A percentile compares a stretch with the other conserved stretches of the same genome.
Evolutionary conservation across 768 basidiomycete species (phyloP).

Genomic region (Lactifluus hygrophoroides): DNA sequence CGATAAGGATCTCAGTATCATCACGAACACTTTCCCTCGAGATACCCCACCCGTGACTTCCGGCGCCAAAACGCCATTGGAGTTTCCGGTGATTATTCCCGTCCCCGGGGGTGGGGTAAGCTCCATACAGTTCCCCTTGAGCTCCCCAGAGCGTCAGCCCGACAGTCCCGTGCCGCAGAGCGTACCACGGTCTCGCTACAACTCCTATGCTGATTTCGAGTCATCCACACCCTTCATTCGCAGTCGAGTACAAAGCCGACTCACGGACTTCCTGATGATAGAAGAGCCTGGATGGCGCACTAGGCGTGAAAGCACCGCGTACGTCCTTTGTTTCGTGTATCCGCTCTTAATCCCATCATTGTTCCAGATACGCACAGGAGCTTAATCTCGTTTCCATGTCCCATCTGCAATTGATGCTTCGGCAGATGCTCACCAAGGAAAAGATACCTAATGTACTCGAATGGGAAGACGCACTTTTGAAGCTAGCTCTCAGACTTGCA

Average conservation of each 20-base stretch:
- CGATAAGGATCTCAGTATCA: conserved; percentile 49
- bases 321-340: conserved; percentile 27
- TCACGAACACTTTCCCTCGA: conserved; percentile 34
- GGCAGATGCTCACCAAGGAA: conserved; percentile 81
- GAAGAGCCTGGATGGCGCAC: conserved; percentile 79
- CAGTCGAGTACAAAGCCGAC: conserved; percentile 73
- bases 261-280: conserved; percentile 42
- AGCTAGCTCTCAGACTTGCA: conserved; percentile 77
- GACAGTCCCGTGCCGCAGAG: conserved; percentile 48
- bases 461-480: conserved; percentile 83
- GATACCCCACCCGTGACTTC: conserved; percentile 38
- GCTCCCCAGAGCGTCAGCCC: conserved; percentile 56
- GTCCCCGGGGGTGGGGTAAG: conserved; percentile 49
- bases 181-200: conserved; percentile 51
- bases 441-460: conserved; percentile 72
- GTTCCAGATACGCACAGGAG: conserved; percentile 65
- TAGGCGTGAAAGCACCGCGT: conserved; percentile 86
- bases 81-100: conserved; percentile 50
- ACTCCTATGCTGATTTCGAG: conserved; percentile 68
- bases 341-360: background rate
- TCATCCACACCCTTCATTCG: conserved; percentile 70
- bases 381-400: conserved; percentile 80
- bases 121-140: conserved; percentile 73
- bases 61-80: conserved; percentile 44
- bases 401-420: conserved; percentile 84